Conservation (phyloP, 768 basidiomycete species). For the Tricholoma hemisulphureum region DNA sequence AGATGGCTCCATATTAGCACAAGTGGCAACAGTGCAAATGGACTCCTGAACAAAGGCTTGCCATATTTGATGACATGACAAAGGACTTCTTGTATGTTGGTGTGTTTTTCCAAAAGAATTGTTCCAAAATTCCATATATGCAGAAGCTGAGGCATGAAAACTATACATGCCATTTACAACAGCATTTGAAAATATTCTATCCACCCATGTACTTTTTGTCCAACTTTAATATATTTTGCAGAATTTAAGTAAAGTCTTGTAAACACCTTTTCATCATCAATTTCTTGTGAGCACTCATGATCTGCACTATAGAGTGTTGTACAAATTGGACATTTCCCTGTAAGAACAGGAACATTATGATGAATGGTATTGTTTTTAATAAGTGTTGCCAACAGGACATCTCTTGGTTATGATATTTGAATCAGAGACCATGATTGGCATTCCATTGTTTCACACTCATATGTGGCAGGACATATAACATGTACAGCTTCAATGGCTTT, state of each 20-base stretch:
- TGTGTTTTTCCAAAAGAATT: too few species aligned
- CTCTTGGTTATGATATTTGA: conserved; percentile 1
- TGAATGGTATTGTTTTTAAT: conserved; percentile 9
- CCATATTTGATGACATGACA: too few species aligned
- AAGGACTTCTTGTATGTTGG: too few species aligned
- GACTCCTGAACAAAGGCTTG: too few species aligned
- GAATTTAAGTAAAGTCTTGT: too few species aligned
- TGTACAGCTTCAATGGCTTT: too few species aligned
- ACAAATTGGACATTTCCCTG: conserved; percentile 12
- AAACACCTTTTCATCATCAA: neutral
- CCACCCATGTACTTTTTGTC: conserved; percentile 8
- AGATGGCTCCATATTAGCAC: too few species aligned
- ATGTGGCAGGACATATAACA: conserved; percentile 11
- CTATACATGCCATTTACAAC: too few species aligned
- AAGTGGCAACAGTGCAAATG: too few species aligned
- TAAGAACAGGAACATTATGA: conserved; percentile 10
- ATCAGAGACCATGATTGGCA: conserved; percentile 5
- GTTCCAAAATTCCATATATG: too few species aligned
- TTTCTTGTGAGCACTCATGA: conserved; percentile 8
- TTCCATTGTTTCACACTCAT: conserved; percentile 6
- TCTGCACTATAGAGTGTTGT: conserved; percentile 14
- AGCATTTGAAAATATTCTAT: conserved; percentile 7
- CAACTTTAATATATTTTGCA: too few species aligned
- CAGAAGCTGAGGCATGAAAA: too few species aligned
- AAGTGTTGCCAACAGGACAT: conserved; percentile 15